A percentile compares a stretch with the other conserved stretches of the same genome.
Evolutionary conservation across 2,329 filamentous ascomycete species (phyloP).

Genomic region (Rhinocladiella similis): DNA sequence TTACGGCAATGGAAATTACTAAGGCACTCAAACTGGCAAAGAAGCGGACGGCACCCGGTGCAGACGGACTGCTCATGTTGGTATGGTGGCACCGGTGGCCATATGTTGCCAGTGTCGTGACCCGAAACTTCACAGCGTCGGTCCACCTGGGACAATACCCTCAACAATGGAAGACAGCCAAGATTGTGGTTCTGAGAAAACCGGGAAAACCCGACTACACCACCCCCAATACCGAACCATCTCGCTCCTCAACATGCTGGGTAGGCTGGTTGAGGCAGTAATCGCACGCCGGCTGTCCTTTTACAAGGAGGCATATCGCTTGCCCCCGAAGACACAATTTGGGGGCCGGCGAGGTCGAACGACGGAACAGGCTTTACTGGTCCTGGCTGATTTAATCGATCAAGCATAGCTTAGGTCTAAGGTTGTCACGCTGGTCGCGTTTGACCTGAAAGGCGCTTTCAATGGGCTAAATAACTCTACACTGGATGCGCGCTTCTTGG

Average conservation of each 20-base stretch:
- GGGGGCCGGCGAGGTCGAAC: slow-evolving; percentile 23
- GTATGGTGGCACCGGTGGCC: slow-evolving; percentile 18
- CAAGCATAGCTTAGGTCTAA: slow-evolving; percentile 18
- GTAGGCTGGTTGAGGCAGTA: slow-evolving; percentile 25
- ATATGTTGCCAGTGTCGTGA: slow-evolving; percentile 2
- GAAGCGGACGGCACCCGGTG: slow-evolving; percentile 20
- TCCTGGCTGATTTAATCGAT: slow-evolving; percentile 26
- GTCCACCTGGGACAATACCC: slow-evolving; percentile 27
- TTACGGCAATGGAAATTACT: slow-evolving; percentile 24
- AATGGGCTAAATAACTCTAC: neutral
- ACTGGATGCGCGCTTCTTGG: neutral
- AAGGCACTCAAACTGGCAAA: slow-evolving; percentile 20
- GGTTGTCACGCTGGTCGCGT: slow-evolving; percentile 22
- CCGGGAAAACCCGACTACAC: slow-evolving; percentile 31
- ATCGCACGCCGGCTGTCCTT: slow-evolving; percentile 26
- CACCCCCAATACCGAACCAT: slow-evolving; percentile 30
- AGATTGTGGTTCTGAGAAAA: slow-evolving; percentile 25
- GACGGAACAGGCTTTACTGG: slow-evolving; percentile 29
- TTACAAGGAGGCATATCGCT: slow-evolving; percentile 21
- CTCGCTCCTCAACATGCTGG: slow-evolving; percentile 28
- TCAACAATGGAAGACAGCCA: slow-evolving; percentile 18
- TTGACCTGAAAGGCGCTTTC: neutral
- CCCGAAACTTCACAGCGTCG: slow-evolving; percentile 18
- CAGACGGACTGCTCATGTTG: slow-evolving; percentile 25
- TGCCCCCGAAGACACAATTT: slow-evolving; percentile 30